Percentiles rank a stretch among this genome's conserved stretches.
Evolutionary conservation across 2,329 filamentous ascomycete genomes (phyloP).

Genomic region (Aspergillus tanneri): DNA sequence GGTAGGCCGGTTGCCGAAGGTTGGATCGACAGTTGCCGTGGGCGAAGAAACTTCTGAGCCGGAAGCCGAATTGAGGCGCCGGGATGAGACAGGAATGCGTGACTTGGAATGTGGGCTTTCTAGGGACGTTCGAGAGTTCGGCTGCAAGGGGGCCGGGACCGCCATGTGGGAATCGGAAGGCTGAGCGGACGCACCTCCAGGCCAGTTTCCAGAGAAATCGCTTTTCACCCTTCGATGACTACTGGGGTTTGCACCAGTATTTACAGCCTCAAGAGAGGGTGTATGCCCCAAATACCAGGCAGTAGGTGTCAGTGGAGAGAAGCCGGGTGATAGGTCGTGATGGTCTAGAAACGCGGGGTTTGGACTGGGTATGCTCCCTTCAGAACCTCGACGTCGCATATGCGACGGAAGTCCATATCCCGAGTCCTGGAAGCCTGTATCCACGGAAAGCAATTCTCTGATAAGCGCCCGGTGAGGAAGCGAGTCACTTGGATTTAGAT

Average conservation of each 20-base stretch:
- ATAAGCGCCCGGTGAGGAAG: slow-evolving; percentile 62
- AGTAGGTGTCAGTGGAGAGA: slow-evolving; percentile 63
- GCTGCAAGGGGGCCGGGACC: slow-evolving; percentile 32
- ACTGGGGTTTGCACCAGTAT: slow-evolving; percentile 23
- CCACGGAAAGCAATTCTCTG: slow-evolving; percentile 68
- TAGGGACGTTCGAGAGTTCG: slow-evolving; percentile 25
- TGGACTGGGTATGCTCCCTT: slow-evolving; percentile 63
- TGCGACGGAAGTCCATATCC: slow-evolving; percentile 59
- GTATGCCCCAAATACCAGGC: slow-evolving; percentile 61
- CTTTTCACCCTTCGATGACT: slow-evolving; percentile 51
- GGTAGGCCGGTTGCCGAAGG: slow-evolving; percentile 30
- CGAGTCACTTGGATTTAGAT: slow-evolving; percentile 25
- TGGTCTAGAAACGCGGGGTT: slow-evolving; percentile 45
- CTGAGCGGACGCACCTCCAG: slow-evolving; percentile 28
- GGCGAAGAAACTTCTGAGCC: slow-evolving; percentile 43
- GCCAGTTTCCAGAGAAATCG: slow-evolving; percentile 52
- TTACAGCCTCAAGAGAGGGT: slow-evolving; percentile 44
- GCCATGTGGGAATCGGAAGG: slow-evolving; percentile 37
- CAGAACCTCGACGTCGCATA: slow-evolving; percentile 64
- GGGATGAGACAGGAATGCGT: slow-evolving; percentile 47
- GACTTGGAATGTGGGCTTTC: slow-evolving; percentile 41
- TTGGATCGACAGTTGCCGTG: slow-evolving; percentile 36
- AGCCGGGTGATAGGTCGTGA: slow-evolving; percentile 42
- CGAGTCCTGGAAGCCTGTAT: slow-evolving; percentile 52
- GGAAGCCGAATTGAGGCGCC: slow-evolving; percentile 40